Base-by-base conservation (phyloP, 257 asterid species). In the Verbena officinalis region DNA sequence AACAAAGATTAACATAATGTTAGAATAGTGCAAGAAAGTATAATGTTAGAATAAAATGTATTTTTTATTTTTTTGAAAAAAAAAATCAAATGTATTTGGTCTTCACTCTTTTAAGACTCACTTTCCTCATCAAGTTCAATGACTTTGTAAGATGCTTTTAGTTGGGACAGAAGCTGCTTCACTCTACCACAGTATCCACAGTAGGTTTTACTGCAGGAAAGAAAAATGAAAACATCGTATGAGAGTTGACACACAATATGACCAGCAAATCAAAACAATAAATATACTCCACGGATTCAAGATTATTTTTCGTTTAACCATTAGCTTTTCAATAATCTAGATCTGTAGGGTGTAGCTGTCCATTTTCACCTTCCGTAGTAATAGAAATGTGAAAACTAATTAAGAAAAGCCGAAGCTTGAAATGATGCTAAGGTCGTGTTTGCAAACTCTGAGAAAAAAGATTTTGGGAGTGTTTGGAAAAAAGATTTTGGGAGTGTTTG, bases 111-210 rank as follows among this genome's bases (percentile, higher is more conserved):
- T 48, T 30, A 5, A 15, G 20, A 81, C 91, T 86, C 71, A 90
- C 97, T 81, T 80, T 87, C 95, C 62, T 69, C 71, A 12, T 90
- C 86, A 55, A 90, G 92, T 61, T 90, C 97, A 58, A 87, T 69
- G 46, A 86, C 80, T 76, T 82, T 80, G 73, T 67, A 73, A 52
- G 83, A 62, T 62, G 87, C 90, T 58, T 81, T 65, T 10, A 90
- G 77, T 65, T 82, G 83, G 70, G 90, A 75, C 53, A 90, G 71
- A 57, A 90, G 83, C 48, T 87, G 71, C 75, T 87, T 90, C 69
- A 85, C 89, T 60, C 82, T 87, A 15, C 49, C 36, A 78, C 92
- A 82, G 52, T 78, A 90, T 10, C 89, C 87, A 48, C 97, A 90
- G 40, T 74, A 80, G 12, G 95, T 90, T 72, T 90, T 90, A 45